These are phyloP conservation scores for Oryza nivara DNA, from an alignment of 176 grass and related monocot genomes.

Conservation along the genomic window DNA sequence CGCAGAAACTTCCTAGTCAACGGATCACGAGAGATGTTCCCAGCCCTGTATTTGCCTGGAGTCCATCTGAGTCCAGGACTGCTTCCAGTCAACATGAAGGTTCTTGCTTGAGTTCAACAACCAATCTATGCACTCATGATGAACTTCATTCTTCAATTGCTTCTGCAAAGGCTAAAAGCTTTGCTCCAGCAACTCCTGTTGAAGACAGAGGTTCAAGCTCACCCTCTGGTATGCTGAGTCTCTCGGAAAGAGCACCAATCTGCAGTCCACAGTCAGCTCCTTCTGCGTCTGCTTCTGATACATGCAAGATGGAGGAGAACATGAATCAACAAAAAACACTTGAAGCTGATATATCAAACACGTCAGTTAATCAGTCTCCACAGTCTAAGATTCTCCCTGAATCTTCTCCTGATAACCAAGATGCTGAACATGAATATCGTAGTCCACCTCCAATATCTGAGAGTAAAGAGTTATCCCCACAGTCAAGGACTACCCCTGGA, in stretches of 20 bases:
- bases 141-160: constrained; percentile 54
- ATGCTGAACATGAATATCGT: background rate
- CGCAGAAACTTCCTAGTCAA: constrained; percentile 41
- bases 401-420: constrained; percentile 15
- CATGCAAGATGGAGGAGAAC: constrained; percentile 45
- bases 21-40: constrained; percentile 41
- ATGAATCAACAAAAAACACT: constrained; percentile 44
- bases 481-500: background rate
- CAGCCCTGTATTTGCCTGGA: constrained; percentile 50
- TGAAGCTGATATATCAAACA: constrained; percentile 44
- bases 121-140: constrained; percentile 40
- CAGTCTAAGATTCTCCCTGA: constrained; percentile 34
- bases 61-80: constrained; percentile 56
- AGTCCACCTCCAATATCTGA: background rate
- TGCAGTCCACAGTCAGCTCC: constrained; percentile 45
- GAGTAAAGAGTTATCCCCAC: background rate
- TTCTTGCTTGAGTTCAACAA: constrained; percentile 53
- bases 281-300: constrained; percentile 36
- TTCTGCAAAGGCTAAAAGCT: constrained; percentile 43
- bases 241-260: constrained; percentile 49
- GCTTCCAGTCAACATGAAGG: constrained; percentile 59
- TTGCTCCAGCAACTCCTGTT: constrained; percentile 51
- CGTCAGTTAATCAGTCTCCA: constrained; percentile 57
- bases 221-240: constrained; percentile 33
- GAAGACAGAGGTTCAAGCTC: constrained; percentile 63